These are phyloP conservation scores for Trichoderma virens DNA, from an alignment of 495 filamentous ascomycete genomes.

Conservation along the genomic window DNA sequence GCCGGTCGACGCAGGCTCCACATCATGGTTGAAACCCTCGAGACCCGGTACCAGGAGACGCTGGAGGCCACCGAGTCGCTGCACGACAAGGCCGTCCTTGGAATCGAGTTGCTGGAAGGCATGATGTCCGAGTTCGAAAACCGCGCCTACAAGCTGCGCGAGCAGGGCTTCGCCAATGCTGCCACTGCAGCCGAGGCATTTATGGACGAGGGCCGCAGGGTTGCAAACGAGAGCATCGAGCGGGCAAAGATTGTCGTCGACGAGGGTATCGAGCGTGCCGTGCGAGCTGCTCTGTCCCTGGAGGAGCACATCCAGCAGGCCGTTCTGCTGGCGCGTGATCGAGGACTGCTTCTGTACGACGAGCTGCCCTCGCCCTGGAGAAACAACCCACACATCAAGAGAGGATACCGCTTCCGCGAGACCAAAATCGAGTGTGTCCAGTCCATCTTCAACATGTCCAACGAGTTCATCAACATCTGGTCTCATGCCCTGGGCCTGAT, in stretches of 20 bases:
- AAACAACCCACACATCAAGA: conserved; percentile 86
- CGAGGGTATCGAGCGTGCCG: conserved; percentile 73
- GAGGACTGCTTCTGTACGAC: conserved; percentile 78
- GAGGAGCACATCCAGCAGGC: conserved; percentile 76
- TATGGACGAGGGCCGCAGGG: conserved; percentile 62
- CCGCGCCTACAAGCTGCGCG: conserved; percentile 57
- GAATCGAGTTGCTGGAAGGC: conserved; percentile 76
- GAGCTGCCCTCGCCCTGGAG: conserved; percentile 90
- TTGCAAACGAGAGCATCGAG: conserved; percentile 65
- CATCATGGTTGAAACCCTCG: conserved; percentile 90
- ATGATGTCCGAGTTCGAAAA: conserved; percentile 78
- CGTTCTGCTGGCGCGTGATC: conserved; percentile 67
- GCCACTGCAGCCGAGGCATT: conserved; percentile 50
- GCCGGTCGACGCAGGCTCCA: conserved; percentile 76
- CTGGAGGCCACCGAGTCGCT: conserved; percentile 76
- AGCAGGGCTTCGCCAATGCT: conserved; percentile 53
- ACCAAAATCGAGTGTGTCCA: conserved; percentile 78
- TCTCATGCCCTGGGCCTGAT: conserved; percentile 83
- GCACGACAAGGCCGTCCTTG: conserved; percentile 82
- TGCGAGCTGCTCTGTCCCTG: conserved; percentile 65
- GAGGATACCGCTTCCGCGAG: conserved; percentile 88
- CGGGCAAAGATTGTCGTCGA: conserved; percentile 74
- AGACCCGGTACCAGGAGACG: conserved; percentile 82
- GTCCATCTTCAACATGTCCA: conserved; percentile 75
- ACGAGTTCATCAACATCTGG: conserved; percentile 98